A percentile compares a stretch with the other conserved stretches of the same genome.
Evolutionary conservation across 2,329 filamentous ascomycete species (phyloP).

Genomic region (Periconia sp.): DNA sequence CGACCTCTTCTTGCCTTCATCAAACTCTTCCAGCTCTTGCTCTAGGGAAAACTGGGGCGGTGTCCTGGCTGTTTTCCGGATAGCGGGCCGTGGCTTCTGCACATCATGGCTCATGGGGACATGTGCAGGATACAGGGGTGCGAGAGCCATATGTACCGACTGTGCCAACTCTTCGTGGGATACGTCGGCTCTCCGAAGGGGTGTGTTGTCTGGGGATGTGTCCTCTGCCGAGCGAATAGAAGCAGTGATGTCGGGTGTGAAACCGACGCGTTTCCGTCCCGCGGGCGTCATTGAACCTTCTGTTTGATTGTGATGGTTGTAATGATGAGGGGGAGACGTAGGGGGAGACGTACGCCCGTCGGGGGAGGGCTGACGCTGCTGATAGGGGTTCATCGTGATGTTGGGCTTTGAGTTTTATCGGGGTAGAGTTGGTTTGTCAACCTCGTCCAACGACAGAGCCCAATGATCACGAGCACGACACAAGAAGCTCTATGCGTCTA

Average conservation of each 20-base stretch:
- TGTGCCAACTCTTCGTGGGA: constrained; percentile 40
- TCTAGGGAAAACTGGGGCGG: constrained; percentile 36
- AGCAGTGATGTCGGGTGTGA: constrained; percentile 25
- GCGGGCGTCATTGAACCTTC: constrained; percentile 32
- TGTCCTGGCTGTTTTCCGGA: constrained; percentile 35
- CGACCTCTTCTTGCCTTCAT: constrained; percentile 37
- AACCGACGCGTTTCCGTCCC: constrained; percentile 39
- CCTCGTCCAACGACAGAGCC: neutral
- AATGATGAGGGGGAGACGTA: no score
- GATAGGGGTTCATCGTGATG: constrained; percentile 29
- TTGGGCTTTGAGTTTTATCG: neutral
- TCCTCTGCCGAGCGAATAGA: constrained; percentile 23
- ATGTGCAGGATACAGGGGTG: constrained; percentile 16
- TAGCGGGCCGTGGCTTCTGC: constrained; percentile 41
- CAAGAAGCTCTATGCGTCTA: neutral
- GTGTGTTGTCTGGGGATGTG: constrained; percentile 32
- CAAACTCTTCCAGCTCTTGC: constrained; percentile 38
- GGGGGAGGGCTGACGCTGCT: constrained; percentile 11
- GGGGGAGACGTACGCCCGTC: neutral
- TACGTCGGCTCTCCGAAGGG: constrained; percentile 32
- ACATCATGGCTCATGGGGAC: constrained; percentile 18
- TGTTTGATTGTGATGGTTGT: constrained; percentile 1
- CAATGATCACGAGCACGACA: neutral
- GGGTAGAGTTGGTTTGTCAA: neutral
- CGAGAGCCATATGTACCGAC: constrained; percentile 38